Evolutionary conservation across 768 basidiomycete species (phyloP), one percentile per base, ranked within the genome.

Genomic region (Agaricus bisporus): DNA sequence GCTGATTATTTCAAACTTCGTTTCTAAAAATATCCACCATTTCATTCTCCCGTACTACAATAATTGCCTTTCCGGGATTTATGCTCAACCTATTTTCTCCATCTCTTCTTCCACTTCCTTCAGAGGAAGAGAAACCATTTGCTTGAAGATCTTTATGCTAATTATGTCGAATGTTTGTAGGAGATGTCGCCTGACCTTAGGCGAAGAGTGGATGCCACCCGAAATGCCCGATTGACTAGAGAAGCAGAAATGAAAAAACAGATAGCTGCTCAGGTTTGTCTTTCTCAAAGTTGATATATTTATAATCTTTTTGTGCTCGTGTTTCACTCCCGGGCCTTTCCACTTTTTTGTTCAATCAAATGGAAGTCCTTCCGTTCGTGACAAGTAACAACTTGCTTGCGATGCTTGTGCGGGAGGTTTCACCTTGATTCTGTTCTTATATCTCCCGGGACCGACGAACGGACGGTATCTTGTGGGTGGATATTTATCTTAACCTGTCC

Each of bases 171-270:
- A 41, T 28, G 48, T 48, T 59, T 49, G 46, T 61, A 86, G 84
- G 70, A 74, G 63, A 73, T 87, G 74, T 75, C 85, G 18, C 85
- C 85, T 57, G 82, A 83, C 68, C 65, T 86, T 56, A 76, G 74
- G 59, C 75, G 79, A 44, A 80, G 79, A 59, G 85, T 86, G 15
- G 85, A 87, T 59, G 78, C 77, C 2, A 72, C 75, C 52, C 76
- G 81, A 35, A 75, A 75, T 14, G 68, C 76, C 7, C 75, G 85
- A 28, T 59, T 76, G 10, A 74, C 76, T 3, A 71, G 76, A 63
- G 85, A 85, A 69, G 71, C 71, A 45, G 77, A 76, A 54, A 72
- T 75, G 63, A 75, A 74, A 63, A 75, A 73, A 60, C 77, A 78
- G 60, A 69, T 74, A 5, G 70, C 75, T 53, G 75, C 73, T 4